Base-by-base conservation (phyloP, 257 asterid species). In the Solanum pinnatisectum region DNA sequence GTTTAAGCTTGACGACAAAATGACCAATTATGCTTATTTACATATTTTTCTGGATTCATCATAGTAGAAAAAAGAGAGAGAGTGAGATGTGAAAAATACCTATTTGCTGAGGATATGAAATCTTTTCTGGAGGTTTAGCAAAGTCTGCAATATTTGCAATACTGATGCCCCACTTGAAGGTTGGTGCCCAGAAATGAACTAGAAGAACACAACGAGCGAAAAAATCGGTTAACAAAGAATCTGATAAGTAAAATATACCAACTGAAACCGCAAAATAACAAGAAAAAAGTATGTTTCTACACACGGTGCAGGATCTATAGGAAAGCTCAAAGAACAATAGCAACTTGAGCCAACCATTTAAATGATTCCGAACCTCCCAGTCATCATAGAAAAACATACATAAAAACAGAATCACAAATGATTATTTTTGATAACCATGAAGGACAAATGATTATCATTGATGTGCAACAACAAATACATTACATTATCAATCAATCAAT, bases 141-240 rank as follows among this genome's bases (percentile, higher is more conserved):
- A 91, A 93, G 92, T 94, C 98, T 0, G 93, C 96, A 87, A 94
- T 82, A 89, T 94, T 94, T 87, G 98, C 98, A 65, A 94, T 93
- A 91, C 94, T 94, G 88, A 94, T 94, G 88, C 98, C 96, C 98
- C 98, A 94, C 92, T 94, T 94, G 91, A 93, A 94, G 76, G 98
- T 94, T 44, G 98, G 98, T 42, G 98, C 98, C 97, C 96, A 93
- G 91, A 94, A 94, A 92, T 94, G 96, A 92, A 93, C 97, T 94
- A 84, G 56, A 88, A 44, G 87, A 89, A 20, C 37, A 83, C 52
- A 25, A 10, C 7, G 3, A 59, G 30, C 4, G 73, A 86, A 86
- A 5, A 65, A 20, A 82, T 18, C 32, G 1, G 86, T 33, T 8
- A 82, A 52, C 22, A 82, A 49, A 32, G 86, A 82, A 49, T 10